These are phyloP conservation scores for Suhomyces bribrorum DNA, from an alignment of 1,139 yeast species.

Conservation along the genomic window DNA sequence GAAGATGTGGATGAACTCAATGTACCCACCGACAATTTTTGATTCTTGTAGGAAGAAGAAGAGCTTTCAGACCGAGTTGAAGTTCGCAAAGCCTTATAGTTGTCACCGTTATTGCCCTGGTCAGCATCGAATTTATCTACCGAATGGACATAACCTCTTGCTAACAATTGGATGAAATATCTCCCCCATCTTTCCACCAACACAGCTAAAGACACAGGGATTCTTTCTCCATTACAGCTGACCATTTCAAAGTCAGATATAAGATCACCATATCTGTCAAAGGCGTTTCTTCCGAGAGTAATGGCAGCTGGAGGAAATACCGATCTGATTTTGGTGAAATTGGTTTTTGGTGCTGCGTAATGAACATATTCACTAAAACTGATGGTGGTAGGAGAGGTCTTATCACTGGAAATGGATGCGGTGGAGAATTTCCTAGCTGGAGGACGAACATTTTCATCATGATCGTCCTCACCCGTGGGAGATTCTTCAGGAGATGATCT, in stretches of 20 bases:
- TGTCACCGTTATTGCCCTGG: conserved; percentile 18
- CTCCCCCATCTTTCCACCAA: conserved; percentile 76
- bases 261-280: conserved; percentile 63
- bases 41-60: conserved; percentile 2
- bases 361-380: conserved; percentile 72
- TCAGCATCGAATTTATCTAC: conserved; percentile 48
- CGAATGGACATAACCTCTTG: conserved; percentile 64
- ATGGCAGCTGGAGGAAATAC: conserved; percentile 76
- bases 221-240: conserved; percentile 63
- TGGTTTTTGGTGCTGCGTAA: conserved; percentile 70
- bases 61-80: conserved; percentile 13
- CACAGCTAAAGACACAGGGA: conserved; percentile 60
- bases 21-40: conserved; percentile 9
- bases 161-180: conserved; percentile 59
- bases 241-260: conserved; percentile 72
- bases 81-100: conserved; percentile 3
- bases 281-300: conserved; percentile 72
- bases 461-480: background rate
- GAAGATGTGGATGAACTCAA: conserved; percentile 11
- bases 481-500: conserved; percentile 11
- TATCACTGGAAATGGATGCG: conserved; percentile 16
- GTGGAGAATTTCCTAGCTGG: conserved; percentile 21
- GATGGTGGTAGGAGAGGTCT: conserved; percentile 24
- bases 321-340: conserved; percentile 63
- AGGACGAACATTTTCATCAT: conserved; percentile 12